phyloP scores from a whole-genome alignment of 371 early-diverging fungal genomes.

The Polyrhizophydium stewartii region DNA sequence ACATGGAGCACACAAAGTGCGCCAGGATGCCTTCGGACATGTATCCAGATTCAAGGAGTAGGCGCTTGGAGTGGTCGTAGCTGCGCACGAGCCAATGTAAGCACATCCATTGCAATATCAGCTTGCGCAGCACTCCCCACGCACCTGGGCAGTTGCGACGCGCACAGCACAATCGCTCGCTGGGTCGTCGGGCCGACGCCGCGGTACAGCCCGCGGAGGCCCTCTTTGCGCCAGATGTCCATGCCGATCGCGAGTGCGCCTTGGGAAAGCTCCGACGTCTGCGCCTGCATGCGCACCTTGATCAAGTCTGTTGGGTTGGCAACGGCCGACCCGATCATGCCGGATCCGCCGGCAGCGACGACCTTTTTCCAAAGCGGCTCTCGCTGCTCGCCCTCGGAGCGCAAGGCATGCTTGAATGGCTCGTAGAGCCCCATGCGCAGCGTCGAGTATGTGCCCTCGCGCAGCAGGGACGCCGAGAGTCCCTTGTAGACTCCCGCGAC shows the following conservation, averaged over 20 bases:
- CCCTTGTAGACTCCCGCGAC: slow-evolving; percentile 40
- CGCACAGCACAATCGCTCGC: slow-evolving; percentile 40
- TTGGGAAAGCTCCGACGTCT: slow-evolving; percentile 3
- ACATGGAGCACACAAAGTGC: slow-evolving; percentile 24
- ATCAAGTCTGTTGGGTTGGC: slow-evolving; percentile 52
- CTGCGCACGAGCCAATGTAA: background rate
- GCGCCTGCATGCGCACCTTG: slow-evolving; percentile 44
- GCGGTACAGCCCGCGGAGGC: slow-evolving; percentile 24
- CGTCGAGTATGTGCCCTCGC: slow-evolving; percentile 51
- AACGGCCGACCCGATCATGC: slow-evolving; percentile 44
- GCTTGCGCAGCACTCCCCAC: too few species aligned
- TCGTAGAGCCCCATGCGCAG: slow-evolving; percentile 58
- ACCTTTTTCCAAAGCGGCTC: slow-evolving; percentile 30
- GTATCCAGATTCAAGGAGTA: slow-evolving; percentile 24
- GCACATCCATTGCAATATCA: too few species aligned
- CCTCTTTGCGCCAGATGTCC: slow-evolving; percentile 27
- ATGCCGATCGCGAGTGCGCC: slow-evolving; percentile 13
- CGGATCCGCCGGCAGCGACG: slow-evolving; percentile 37
- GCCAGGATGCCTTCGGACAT: slow-evolving; percentile 17
- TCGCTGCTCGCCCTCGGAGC: slow-evolving; percentile 16
- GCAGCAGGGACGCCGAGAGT: slow-evolving; percentile 44
- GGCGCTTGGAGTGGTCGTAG: slow-evolving; percentile 45
- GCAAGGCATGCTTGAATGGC: slow-evolving; percentile 32
- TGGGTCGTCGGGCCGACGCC: slow-evolving; percentile 31
- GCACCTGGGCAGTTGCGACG: slow-evolving; percentile 35